phyloP scores from a whole-genome alignment of 495 filamentous ascomycete genomes.

The Penicillium paradoxum region DNA sequence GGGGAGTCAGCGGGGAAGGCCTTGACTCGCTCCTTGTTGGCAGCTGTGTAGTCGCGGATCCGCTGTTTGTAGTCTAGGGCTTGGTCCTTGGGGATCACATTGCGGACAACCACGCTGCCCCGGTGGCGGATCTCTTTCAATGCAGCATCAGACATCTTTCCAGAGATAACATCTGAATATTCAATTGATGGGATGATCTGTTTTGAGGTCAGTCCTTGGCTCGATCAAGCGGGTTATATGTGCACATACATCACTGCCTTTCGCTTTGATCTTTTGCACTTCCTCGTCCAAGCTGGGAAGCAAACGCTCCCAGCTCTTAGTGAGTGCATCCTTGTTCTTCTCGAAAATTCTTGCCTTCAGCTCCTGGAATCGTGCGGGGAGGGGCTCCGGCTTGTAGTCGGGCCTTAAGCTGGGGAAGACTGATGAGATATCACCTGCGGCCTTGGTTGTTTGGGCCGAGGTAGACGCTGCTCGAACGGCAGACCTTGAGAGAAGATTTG shows the following conservation, averaged over 20 bases:
- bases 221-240: background rate
- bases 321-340: slow-evolving; percentile 58
- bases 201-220: slow-evolving; percentile 4
- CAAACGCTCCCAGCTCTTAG: slow-evolving; percentile 65
- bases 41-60: slow-evolving; percentile 54
- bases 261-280: slow-evolving; percentile 39
- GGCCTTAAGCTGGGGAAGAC: slow-evolving; percentile 74
- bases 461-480: slow-evolving; percentile 32
- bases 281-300: slow-evolving; percentile 53
- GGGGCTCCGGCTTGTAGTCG: slow-evolving; percentile 55
- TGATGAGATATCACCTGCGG: slow-evolving; percentile 72
- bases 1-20: slow-evolving; percentile 58
- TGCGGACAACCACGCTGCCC: slow-evolving; percentile 58
- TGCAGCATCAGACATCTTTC: slow-evolving; percentile 36
- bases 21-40: slow-evolving; percentile 47
- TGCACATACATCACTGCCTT: slow-evolving; percentile 47
- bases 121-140: slow-evolving; percentile 56
- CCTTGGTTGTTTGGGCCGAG: slow-evolving; percentile 37
- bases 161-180: slow-evolving; percentile 48
- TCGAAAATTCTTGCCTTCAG: slow-evolving; percentile 62
- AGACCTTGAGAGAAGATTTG: slow-evolving; percentile 29
- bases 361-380: slow-evolving; percentile 69
- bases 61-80: slow-evolving; percentile 47
- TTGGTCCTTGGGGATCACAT: slow-evolving; percentile 55
- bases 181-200: slow-evolving; percentile 57